These are phyloP conservation scores for Knufia petricola DNA, from an alignment of 2,329 filamentous ascomycete genomes.

Conservation along the genomic window DNA sequence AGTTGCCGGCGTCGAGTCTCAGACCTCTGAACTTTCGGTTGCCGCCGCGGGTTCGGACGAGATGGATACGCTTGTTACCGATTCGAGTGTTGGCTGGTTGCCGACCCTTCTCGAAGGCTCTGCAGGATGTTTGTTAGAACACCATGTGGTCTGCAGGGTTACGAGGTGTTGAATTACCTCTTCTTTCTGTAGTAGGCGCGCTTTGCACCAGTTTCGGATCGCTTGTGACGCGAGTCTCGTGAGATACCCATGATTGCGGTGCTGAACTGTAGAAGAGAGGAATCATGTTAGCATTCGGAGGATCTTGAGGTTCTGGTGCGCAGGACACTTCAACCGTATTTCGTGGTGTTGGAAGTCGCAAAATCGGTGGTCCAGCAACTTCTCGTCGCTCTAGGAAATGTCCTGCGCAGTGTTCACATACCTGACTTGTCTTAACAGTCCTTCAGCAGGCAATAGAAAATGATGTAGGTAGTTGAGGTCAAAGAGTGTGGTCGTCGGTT, in stretches of 20 bases:
- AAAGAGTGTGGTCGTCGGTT: conserved; percentile 5
- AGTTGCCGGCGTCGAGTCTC: conserved; percentile 97
- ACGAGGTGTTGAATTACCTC: conserved; percentile 35
- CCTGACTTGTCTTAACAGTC: conserved; percentile 13
- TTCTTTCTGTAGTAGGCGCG: conserved; percentile 72
- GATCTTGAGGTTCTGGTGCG: background rate
- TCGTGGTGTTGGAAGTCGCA: too few relatives aligned
- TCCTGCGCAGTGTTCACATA: conserved; percentile 9
- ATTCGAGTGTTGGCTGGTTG: conserved; percentile 99
- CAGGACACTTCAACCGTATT: background rate
- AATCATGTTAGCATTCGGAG: conserved; percentile 3
- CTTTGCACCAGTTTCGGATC: conserved; percentile 98
- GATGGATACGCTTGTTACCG: conserved; percentile 89
- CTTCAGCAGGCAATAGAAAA: conserved; percentile 18
- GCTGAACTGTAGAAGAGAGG: conserved; percentile 33
- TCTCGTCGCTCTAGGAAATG: too few relatives aligned
- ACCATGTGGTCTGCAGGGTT: conserved; percentile 42
- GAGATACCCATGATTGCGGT: conserved; percentile 97
- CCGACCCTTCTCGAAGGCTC: conserved; percentile 99
- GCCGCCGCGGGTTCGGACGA: conserved; percentile 92
- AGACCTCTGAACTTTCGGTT: conserved; percentile 99
- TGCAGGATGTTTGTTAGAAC: conserved; percentile 60
- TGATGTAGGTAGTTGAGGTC: conserved; percentile 1
- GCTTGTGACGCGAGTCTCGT: conserved; percentile 99
- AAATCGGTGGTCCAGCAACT: too few relatives aligned